Evolutionary conservation across 345 rosid genomes (phyloP), one percentile per base, ranked within the genome.

Genomic region (Hirschfeldia incana): DNA sequence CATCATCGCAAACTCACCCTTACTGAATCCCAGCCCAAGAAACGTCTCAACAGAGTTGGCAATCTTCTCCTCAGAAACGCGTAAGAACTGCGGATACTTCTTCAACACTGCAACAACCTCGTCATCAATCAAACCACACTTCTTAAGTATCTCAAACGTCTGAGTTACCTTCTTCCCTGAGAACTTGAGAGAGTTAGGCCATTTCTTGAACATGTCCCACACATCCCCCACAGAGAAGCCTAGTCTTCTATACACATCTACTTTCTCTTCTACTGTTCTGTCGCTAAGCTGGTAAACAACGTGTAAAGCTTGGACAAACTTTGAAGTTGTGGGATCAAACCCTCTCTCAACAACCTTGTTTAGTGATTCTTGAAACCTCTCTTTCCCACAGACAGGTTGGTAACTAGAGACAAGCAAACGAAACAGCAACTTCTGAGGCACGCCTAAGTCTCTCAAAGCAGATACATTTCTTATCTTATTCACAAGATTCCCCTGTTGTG

Each of bases 181-280:
- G 28, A 51, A 62, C 6, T 8, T 1, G 2, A 29, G 78, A 10
- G 44, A 3, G 57, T 5, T 0, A 0, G 84, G 86, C 4, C 15
- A 10, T 55, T 68, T 86, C 67, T 60, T 74, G 49, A 85, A 87
- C 1, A 81, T 80, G 1, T 11, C 16, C 67, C 55, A 34, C 10
- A 72, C 15, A 2, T 78, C 85, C 3, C 26, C 80, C 4, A 68
- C 77, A 17, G 65, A 39, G 59, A 78, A 86, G 29, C 84, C 86
- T 75, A 79, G 77, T 26, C 36, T 72, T 60, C 1, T 58, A 27
- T 37, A 72, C 1, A 12, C n/a, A 21, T 58, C 6, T 8, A 59
- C 27, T 0, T 60, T 72, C 11, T 72, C 76, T 37, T 59, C 80
- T 58, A 75, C 68, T 3, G 70, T 78, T 15, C 57, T n/a, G 3